A percentile compares a stretch with the other conserved stretches of the same genome.
phyloP scores from a whole-genome alignment of 257 asterid genomes.

The Nicotiana attenuata region DNA sequence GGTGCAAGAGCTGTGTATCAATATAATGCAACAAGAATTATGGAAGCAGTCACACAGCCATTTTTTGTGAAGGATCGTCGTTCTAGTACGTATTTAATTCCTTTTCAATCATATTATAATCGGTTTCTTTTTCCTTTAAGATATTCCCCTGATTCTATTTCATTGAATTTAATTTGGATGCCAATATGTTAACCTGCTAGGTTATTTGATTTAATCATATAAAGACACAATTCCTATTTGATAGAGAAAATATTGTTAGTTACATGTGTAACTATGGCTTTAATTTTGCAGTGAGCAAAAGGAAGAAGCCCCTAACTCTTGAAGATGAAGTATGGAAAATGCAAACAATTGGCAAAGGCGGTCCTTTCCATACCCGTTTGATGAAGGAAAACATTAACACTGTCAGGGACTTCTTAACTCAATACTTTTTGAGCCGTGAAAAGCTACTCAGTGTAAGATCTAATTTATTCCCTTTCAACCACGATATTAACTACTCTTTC shows the following conservation, averaged over 20 bases:
- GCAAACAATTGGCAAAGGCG: neutral
- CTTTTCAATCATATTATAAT: neutral
- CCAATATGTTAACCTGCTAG: too few species aligned
- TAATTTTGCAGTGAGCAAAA: neutral
- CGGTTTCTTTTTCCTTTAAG: neutral
- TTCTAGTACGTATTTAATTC: neutral
- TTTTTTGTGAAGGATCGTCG: constrained; percentile 9
- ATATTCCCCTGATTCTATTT: neutral
- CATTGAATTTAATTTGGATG: neutral
- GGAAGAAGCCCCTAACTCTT: neutral
- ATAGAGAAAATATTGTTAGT: too few species aligned
- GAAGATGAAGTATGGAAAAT: constrained; percentile 10
- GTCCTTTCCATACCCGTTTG: neutral
- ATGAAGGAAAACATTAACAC: neutral
- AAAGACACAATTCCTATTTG: too few species aligned
- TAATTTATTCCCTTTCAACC: neutral
- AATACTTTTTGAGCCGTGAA: neutral
- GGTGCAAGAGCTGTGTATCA: neutral
- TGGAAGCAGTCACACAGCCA: constrained; percentile 4
- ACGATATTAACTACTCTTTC: too few species aligned
- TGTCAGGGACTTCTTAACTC: neutral
- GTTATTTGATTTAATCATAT: too few species aligned
- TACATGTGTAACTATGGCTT: too few species aligned
- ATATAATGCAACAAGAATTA: neutral
- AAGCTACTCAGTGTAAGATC: constrained; percentile 1